Conservation (phyloP, 495 filamentous ascomycete species). For the Lepidopterella palustris region DNA sequence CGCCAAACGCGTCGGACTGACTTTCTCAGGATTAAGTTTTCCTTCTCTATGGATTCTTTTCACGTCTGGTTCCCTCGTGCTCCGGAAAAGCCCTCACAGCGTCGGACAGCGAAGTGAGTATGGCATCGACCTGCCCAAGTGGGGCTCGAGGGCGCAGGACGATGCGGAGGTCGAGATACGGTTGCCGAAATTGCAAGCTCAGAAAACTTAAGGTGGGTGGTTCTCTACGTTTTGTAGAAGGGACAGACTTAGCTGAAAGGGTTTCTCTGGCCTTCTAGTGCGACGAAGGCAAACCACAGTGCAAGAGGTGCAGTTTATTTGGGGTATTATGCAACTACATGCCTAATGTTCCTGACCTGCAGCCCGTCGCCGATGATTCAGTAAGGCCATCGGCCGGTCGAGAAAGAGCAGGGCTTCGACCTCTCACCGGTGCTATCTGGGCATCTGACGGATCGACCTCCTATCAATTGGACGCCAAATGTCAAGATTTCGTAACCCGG, state of each 20-base stretch:
- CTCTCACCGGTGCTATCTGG: background rate
- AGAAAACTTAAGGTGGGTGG: conserved; percentile 40
- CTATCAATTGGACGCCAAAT: background rate
- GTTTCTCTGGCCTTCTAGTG: too few relatives aligned
- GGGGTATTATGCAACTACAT: conserved; percentile 42
- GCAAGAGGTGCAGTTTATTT: conserved; percentile 39
- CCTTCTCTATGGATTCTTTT: too few relatives aligned
- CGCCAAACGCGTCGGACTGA: too few relatives aligned
- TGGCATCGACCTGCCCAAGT: too few relatives aligned
- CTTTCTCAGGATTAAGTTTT: too few relatives aligned
- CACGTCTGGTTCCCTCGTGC: too few relatives aligned
- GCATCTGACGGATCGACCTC: background rate
- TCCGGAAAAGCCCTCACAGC: too few relatives aligned
- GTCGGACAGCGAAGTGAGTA: too few relatives aligned
- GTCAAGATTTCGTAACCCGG: background rate
- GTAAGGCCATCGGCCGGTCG: background rate
- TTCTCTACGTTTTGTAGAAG: background rate
- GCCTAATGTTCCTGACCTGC: conserved; percentile 35
- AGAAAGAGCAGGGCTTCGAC: background rate
- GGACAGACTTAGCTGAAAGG: background rate
- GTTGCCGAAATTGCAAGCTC: conserved; percentile 46
- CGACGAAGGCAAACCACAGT: conserved; percentile 42
- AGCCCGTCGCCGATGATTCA: background rate
- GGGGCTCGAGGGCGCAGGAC: too few relatives aligned
- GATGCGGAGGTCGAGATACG: conserved; percentile 39